These are phyloP conservation scores for Pyrus pyrifolia DNA, from an alignment of 306 rosid species.

Conservation along the genomic window DNA sequence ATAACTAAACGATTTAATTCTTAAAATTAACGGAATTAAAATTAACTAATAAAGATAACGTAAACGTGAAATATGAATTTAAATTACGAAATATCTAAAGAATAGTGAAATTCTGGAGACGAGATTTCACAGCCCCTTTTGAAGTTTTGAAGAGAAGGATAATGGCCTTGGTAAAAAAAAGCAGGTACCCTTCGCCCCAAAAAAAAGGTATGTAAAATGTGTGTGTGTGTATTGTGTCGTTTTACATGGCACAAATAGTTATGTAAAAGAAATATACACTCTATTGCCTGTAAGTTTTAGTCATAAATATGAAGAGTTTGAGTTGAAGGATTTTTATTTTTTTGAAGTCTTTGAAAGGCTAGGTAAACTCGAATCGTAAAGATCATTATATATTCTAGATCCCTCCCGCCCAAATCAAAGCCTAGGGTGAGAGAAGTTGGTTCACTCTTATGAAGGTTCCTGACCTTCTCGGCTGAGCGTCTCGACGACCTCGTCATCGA, in stretches of 20 bases:
- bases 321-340: neutral
- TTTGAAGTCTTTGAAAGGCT: neutral
- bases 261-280: too few species aligned
- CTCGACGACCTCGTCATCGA: too few species aligned
- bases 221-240: too few species aligned
- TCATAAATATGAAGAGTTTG: neutral
- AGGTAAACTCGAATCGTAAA: neutral
- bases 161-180: neutral
- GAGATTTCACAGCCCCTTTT: too few species aligned
- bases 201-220: neutral
- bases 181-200: neutral
- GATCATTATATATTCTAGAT: neutral
- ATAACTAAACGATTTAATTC: too few species aligned
- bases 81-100: too few species aligned
- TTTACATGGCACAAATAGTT: neutral
- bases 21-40: too few species aligned
- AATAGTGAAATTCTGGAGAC: too few species aligned
- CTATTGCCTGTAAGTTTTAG: neutral
- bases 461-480: too few species aligned
- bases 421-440: neutral
- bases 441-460: neutral
- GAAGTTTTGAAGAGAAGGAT: neutral
- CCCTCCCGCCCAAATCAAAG: neutral
- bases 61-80: too few species aligned
- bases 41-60: too few species aligned